phyloP scores from a whole-genome alignment of 2,329 filamentous ascomycete genomes.

The Penicillium crustosum region DNA sequence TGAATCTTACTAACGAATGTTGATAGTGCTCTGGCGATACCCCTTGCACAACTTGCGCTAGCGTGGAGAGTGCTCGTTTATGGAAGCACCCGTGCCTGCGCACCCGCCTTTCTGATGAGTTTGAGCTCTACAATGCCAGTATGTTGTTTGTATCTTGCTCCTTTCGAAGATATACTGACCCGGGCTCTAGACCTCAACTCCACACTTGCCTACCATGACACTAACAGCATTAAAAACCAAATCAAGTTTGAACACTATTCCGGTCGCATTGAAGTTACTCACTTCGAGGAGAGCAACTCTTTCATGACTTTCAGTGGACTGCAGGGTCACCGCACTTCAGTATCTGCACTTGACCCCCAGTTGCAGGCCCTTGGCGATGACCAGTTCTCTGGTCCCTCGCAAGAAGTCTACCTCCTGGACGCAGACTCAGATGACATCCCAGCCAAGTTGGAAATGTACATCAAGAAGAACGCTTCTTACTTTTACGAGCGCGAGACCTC shows the following conservation, averaged over 20 bases:
- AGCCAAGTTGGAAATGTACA: slow-evolving; percentile 55
- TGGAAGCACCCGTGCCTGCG: slow-evolving; percentile 63
- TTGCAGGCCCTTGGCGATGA: slow-evolving; percentile 44
- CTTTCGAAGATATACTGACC: slow-evolving; percentile 21
- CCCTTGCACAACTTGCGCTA: slow-evolving; percentile 59
- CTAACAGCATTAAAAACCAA: slow-evolving; percentile 50
- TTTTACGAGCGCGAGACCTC: slow-evolving; percentile 53
- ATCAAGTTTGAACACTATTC: slow-evolving; percentile 50
- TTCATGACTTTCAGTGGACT: slow-evolving; percentile 50
- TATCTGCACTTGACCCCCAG: slow-evolving; percentile 42
- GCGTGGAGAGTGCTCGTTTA: slow-evolving; percentile 60
- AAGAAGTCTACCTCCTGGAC: slow-evolving; percentile 51
- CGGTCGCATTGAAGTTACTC: slow-evolving; percentile 55
- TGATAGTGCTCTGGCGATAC: slow-evolving; percentile 58
- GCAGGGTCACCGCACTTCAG: slow-evolving; percentile 39
- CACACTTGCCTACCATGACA: slow-evolving; percentile 53
- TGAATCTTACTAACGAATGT: slow-evolving; percentile 8
- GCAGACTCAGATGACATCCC: slow-evolving; percentile 51
- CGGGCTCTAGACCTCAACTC: slow-evolving; percentile 47
- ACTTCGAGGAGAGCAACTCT: slow-evolving; percentile 54
- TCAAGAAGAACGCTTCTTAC: slow-evolving; percentile 49
- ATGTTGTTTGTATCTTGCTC: slow-evolving; percentile 16
- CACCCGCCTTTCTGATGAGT: slow-evolving; percentile 58
- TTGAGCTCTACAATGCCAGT: slow-evolving; percentile 57
- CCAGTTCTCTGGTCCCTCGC: slow-evolving; percentile 37